These are phyloP conservation scores for Raffaelea albimanens DNA, from an alignment of 2,329 filamentous ascomycete genomes.

Conservation along the genomic window DNA sequence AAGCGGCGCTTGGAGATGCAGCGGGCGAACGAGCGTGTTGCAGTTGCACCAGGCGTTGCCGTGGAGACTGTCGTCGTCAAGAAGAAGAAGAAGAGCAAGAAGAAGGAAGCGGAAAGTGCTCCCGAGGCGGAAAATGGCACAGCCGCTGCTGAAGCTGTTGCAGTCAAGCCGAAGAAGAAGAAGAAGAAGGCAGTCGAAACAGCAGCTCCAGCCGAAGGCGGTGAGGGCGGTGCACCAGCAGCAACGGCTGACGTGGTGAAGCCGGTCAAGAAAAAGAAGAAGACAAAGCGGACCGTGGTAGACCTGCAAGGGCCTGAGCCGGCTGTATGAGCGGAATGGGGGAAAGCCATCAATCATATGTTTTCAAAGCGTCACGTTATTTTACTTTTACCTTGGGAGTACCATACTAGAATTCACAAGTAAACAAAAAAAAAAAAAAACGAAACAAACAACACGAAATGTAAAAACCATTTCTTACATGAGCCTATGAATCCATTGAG, in stretches of 20 bases:
- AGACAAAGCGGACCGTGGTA: constrained; percentile 9
- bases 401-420: no score
- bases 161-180: constrained; percentile 55
- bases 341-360: not conserved
- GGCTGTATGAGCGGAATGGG: not conserved
- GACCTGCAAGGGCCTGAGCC: constrained; percentile 11
- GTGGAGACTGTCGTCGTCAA: constrained; percentile 56
- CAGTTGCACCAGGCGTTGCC: constrained; percentile 59
- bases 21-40: constrained; percentile 64
- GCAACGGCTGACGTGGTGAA: constrained; percentile 15
- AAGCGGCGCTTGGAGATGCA: constrained; percentile 82
- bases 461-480: no score
- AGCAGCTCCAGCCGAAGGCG: no score
- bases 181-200: constrained; percentile 43
- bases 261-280: constrained; percentile 22
- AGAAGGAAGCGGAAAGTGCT: constrained; percentile 22
- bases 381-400: not conserved
- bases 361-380: not conserved
- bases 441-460: no score
- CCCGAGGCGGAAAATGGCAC: constrained; percentile 50
- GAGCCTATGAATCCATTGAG: no score
- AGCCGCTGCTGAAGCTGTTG: constrained; percentile 58
- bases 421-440: no score
- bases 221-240: constrained; percentile 35
- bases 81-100: constrained; percentile 59